Conservation (phyloP, 2,329 filamentous ascomycete genomes). For the Allantophomopsis cytisporea region DNA sequence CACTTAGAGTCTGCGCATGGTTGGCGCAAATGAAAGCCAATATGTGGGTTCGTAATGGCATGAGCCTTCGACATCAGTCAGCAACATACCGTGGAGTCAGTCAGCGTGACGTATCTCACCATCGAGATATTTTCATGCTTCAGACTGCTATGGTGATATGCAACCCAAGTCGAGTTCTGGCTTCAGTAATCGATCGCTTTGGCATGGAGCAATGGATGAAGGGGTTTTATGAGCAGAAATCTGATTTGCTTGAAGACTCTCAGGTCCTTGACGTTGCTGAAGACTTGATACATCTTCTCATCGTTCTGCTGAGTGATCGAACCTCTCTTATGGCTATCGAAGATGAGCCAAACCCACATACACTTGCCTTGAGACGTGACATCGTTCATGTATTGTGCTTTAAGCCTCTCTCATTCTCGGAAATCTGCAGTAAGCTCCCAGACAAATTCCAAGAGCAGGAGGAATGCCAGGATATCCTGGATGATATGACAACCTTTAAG, state of each 20-base stretch:
- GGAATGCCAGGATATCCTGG: constrained; percentile 71
- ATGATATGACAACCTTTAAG: constrained; percentile 81
- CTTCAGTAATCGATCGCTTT: constrained; percentile 83
- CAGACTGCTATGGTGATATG: constrained; percentile 85
- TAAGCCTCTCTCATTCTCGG: constrained; percentile 89
- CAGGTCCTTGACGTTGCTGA: constrained; percentile 91
- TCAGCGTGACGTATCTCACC: constrained; percentile 84
- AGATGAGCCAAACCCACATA: constrained; percentile 49
- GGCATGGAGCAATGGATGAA: constrained; percentile 80
- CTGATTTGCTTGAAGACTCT: constrained; percentile 65
- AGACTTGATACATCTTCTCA: constrained; percentile 87
- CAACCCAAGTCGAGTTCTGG: constrained; percentile 69
- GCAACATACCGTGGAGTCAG: constrained; percentile 82
- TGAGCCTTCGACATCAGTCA: constrained; percentile 90
- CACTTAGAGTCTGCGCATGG: constrained; percentile 88
- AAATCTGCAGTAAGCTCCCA: constrained; percentile 72
- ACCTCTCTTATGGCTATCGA: constrained; percentile 61
- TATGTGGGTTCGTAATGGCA: constrained; percentile 97
- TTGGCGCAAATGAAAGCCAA: constrained; percentile 94
- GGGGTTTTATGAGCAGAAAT: constrained; percentile 62
- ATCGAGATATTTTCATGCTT: constrained; percentile 85
- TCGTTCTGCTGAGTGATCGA: constrained; percentile 81
- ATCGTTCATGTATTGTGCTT: constrained; percentile 92
- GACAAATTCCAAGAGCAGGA: constrained; percentile 85
- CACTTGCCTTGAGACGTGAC: constrained; percentile 69